Conservation (phyloP, 495 filamentous ascomycete genomes). For the Pseudotulostoma volvatum region DNA sequence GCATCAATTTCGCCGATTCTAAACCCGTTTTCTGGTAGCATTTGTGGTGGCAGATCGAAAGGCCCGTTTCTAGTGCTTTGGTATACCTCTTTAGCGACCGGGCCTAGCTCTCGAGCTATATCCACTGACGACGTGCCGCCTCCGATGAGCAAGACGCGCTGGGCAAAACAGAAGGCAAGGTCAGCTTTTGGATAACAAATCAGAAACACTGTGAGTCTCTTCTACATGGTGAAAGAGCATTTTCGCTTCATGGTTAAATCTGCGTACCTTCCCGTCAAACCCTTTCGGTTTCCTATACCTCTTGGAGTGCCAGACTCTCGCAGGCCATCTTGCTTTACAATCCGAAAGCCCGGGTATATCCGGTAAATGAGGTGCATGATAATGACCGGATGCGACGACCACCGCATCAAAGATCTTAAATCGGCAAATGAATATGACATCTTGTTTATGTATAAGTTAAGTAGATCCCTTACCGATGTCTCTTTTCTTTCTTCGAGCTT, state of each 20-base stretch:
- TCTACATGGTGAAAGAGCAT: too few relatives aligned
- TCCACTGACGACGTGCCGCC: conserved; percentile 44
- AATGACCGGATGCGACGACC: conserved; percentile 42
- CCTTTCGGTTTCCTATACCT: conserved; percentile 35
- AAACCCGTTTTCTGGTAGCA: conserved; percentile 30
- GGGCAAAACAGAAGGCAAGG: conserved; percentile 1
- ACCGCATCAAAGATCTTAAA: conserved; percentile 36
- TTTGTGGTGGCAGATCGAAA: conserved; percentile 34
- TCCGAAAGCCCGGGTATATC: conserved; percentile 35
- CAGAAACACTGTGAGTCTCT: too few relatives aligned
- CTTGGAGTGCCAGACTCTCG: conserved; percentile 41
- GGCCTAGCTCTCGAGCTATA: conserved; percentile 39
- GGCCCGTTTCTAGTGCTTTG: conserved; percentile 41
- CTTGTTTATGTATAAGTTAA: neutral
- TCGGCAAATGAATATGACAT: conserved; percentile 1
- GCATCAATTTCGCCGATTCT: conserved; percentile 35
- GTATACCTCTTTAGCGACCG: conserved; percentile 33
- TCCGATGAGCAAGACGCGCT: conserved; percentile 44
- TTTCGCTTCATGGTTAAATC: neutral
- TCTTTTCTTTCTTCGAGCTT: conserved; percentile 11
- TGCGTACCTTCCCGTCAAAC: conserved; percentile 25
- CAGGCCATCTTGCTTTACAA: conserved; percentile 35
- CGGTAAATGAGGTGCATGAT: conserved; percentile 39
- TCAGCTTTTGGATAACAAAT: too few relatives aligned
- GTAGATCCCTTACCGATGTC: conserved; percentile 7